Base-by-base conservation (phyloP, 2,329 filamentous ascomycete genomes). In the Hirsutella rhossiliensis region DNA sequence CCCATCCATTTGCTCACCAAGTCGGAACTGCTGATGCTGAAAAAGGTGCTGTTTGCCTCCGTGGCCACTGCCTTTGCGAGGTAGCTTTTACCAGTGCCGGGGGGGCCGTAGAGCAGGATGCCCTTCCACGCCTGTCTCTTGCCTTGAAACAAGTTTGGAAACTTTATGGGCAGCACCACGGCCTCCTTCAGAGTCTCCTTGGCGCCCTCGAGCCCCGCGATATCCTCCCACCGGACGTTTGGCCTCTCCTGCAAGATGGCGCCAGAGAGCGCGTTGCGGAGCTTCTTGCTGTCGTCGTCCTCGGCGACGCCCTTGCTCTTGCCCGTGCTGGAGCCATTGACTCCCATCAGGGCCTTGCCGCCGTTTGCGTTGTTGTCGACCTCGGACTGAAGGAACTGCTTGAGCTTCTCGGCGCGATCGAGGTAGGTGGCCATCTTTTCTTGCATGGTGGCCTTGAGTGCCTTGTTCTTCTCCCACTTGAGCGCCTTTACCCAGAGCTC, bases 1-100 rank as follows among this genome's bases (percentile, higher is more conserved):
- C 92, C 92, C 92, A 98, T 98, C 92, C 92, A 98, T 62, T 98
- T 98, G 63, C 87, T 95, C 48, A 98, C 92, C 64, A 98, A 65
- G 62, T 98, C 92, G 60, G 87, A 94, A 73, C 87, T 94, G 67
- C 87, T 94, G 52, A 98, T 90, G 59, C 88, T 96, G 75, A 98
- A 98, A 62, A 98, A 98, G 4, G 92, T 97, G 65, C 89, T 96
- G 65, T 98, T 97, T 47, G 92, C 92, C 66, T 98, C 92, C 17
- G 92, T 98, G 43, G 92, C 92, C 42, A 98, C 90, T 3, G 92
- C 92, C 65, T 97, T 98, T 49, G 92, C 92, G 43, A 98, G 71
- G 64, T 96, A 96, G 71, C 85, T 92, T 72, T 98, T 98, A 69
- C 92, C 92, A 5, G 92, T 98, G 58, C 92, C 92, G 0, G 92